Evolutionary conservation across 441 rosid genomes (phyloP), one percentile per base, ranked within the genome.

Genomic region (Aquilaria agallochum): DNA sequence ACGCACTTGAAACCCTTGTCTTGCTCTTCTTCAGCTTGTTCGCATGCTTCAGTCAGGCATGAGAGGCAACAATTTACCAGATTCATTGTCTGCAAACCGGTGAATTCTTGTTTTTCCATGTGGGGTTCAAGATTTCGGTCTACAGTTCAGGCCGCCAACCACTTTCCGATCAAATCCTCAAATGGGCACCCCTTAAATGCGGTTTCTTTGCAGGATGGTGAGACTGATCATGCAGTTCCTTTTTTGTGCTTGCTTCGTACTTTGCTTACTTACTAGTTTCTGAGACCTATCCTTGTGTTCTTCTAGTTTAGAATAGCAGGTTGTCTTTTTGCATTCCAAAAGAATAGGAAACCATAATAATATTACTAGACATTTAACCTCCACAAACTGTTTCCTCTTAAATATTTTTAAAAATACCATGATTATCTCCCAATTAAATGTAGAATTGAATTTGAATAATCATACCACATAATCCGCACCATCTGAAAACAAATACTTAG

Each of bases 161-260:
- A 49, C 30, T 80, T 82, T 74, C 85, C 65, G 34, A 78, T 80
- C 72, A 73, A 82, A 59, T 80, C 88, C 68, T 74, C 89, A 0
- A 85, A 86, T 77, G 92, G 85, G 64, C 72, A 74, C 44, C 80
- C 89, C 14, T 58, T 72, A 3, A 62, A 77, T 53, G 81, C 83
- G 6, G 75, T 80, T 66, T 74, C 83, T 69, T 67, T 72, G 72
- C 89, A 77, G 56, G 80, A 82, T 62, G 83, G 97, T 81, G 56
- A 77, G 82, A 8, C 42, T 5, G 8, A 5, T 74, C 58, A 65
- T 74, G 64, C 60, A 14, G 40, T 53, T 66, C 52, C 63, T 11
- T 27, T 12, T 55, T 31, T 9, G 6, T 2, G 5, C 3, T 31
- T n/a, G 58, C 61, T 12, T 31, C 27, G 59, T 65, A 56, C 65